Evolutionary conservation across 257 asterid genomes (phyloP).

Genomic region (Forsythia suspensa): DNA sequence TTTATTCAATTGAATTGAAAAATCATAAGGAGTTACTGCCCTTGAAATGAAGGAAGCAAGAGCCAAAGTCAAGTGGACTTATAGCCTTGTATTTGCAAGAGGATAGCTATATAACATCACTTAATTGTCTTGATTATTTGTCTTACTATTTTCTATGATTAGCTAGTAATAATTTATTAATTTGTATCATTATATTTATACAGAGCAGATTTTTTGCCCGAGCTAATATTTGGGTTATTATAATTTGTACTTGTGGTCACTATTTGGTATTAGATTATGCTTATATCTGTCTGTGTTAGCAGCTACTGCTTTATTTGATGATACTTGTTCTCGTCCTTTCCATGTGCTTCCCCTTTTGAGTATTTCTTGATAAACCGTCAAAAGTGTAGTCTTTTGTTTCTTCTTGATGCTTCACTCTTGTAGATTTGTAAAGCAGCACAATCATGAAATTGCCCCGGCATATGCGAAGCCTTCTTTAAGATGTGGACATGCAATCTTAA

Average conservation of each 20-base stretch:
- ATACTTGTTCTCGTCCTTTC: not conserved
- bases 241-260: no score
- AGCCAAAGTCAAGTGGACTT: slow-evolving; percentile 71
- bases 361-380: not conserved
- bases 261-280: not conserved
- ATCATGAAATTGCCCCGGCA: no score
- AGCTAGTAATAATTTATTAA: not conserved
- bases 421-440: not conserved
- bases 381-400: not conserved
- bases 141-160: not conserved
- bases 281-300: not conserved
- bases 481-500: no score
- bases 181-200: not conserved
- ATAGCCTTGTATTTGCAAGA: slow-evolving; percentile 73
- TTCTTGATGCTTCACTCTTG: not conserved
- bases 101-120: slow-evolving; percentile 63
- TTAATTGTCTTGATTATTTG: slow-evolving; percentile 10
- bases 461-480: no score
- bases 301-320: not conserved
- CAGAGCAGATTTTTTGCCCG: no score
- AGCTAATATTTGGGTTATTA: no score
- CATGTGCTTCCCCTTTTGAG: not conserved
- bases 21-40: slow-evolving; percentile 72
- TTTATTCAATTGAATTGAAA: slow-evolving; percentile 38
- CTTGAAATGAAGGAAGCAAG: slow-evolving; percentile 62